These are phyloP conservation scores for Kurtzmaniella quercitrusa DNA, from an alignment of 1,139 yeast genomes.

Conservation along the genomic window DNA sequence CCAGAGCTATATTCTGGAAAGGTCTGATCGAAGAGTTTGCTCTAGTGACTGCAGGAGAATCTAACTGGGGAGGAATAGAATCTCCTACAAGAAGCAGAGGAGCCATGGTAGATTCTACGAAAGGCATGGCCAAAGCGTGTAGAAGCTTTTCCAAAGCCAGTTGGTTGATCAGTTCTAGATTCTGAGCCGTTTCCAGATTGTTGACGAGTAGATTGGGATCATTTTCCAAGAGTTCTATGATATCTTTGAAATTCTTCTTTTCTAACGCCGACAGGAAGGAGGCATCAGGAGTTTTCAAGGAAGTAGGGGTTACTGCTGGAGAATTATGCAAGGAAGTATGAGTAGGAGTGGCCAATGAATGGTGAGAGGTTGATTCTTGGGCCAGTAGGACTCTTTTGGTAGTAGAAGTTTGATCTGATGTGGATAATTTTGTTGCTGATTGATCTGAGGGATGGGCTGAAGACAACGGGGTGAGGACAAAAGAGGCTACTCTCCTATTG, in stretches of 20 bases:
- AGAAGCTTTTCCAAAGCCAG: constrained; percentile 52
- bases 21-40: constrained; percentile 25
- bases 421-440: too few species aligned
- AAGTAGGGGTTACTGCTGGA: not conserved
- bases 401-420: not conserved
- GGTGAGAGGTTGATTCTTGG: not conserved
- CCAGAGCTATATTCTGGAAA: constrained; percentile 59
- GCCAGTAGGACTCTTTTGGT: constrained; percentile 1
- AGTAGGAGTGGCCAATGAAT: not conserved
- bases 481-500: constrained; percentile 1
- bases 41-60: not conserved
- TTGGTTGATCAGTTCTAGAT: constrained; percentile 39
- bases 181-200: constrained; percentile 42
- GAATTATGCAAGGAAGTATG: not conserved
- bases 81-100: constrained; percentile 26
- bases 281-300: not conserved
- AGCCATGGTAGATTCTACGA: constrained; percentile 52
- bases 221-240: constrained; percentile 39
- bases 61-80: not conserved
- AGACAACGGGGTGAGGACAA: not conserved
- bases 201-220: constrained; percentile 25
- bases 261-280: constrained; percentile 5
- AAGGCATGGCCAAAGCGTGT: constrained; percentile 73
- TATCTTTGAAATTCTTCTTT: constrained; percentile 37
- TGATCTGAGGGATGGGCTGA: not conserved